Conservation (phyloP, 192 early-diverging fungal species). For the Dispira simplex region DNA sequence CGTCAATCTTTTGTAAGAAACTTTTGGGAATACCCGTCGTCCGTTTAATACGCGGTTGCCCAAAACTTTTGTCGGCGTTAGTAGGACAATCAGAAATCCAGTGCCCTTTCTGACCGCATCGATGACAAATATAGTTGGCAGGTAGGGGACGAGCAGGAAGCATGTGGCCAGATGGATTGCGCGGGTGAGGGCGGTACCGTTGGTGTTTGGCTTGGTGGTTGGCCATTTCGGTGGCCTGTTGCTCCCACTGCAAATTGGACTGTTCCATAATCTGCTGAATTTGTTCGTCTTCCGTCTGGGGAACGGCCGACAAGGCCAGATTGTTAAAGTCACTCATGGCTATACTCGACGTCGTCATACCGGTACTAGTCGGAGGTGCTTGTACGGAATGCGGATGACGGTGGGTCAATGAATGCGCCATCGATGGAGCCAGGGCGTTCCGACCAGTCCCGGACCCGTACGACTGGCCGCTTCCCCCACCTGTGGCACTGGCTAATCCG, state of each 20-base stretch:
- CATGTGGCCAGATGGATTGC: conserved; percentile 16
- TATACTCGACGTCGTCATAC: not conserved
- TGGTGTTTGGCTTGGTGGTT: conserved; percentile 11
- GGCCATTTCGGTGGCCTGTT: conserved; percentile 19
- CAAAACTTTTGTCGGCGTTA: conserved; percentile 56
- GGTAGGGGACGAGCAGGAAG: conserved; percentile 41
- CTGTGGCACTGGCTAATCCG: conserved; percentile 10
- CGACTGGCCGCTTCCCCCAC: conserved; percentile 8
- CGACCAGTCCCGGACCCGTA: conserved; percentile 20
- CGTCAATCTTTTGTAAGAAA: conserved; percentile 77
- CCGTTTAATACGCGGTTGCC: conserved; percentile 67
- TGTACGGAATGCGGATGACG: not conserved
- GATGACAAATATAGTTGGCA: conserved; percentile 76
- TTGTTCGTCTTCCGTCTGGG: conserved; percentile 51
- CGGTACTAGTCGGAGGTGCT: conserved; percentile 5
- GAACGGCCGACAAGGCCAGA: not conserved
- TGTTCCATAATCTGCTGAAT: conserved; percentile 73
- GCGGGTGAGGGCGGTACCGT: conserved; percentile 19
- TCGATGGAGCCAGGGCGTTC: conserved; percentile 4
- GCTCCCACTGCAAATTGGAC: conserved; percentile 64
- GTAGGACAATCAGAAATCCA: conserved; percentile 87
- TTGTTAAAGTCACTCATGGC: not conserved
- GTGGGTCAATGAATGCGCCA: not conserved
- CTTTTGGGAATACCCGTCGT: conserved; percentile 92
- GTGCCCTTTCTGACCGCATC: conserved; percentile 88